Evolutionary conservation across 1,284 basidiomycete species (phyloP).

Genomic region (Marasmius sp.): DNA sequence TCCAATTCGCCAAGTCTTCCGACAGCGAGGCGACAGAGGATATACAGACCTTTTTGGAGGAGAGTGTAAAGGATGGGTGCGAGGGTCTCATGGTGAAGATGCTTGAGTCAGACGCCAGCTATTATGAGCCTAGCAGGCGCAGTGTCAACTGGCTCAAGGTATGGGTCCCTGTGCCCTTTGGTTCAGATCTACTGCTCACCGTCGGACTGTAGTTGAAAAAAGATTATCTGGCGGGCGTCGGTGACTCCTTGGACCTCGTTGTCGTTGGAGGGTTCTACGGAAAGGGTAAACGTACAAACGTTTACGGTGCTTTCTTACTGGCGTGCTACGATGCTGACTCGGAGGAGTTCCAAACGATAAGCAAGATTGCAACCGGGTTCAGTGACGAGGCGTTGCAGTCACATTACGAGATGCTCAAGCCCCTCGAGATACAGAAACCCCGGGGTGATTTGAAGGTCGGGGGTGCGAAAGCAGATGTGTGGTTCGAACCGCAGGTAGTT

Average conservation of each 20-base stretch:
- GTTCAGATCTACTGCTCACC: not conserved
- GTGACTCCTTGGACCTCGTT: conserved; percentile 96
- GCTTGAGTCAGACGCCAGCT: conserved; percentile 88
- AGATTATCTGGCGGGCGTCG: conserved; percentile 95
- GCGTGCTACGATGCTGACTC: conserved; percentile 92
- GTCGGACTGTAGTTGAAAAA: conserved; percentile 78
- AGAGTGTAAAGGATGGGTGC: conserved; percentile 96
- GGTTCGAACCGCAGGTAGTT: conserved; percentile 93
- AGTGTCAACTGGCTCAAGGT: conserved; percentile 99
- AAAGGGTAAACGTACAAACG: conserved; percentile 95
- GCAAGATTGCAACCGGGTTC: conserved; percentile 99
- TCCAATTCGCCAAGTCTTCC: conserved; percentile 89
- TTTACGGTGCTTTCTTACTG: conserved; percentile 94
- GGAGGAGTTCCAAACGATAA: conserved; percentile 93
- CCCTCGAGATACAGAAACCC: conserved; percentile 69
- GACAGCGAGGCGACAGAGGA: conserved; percentile 92
- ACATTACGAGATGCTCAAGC: conserved; percentile 84
- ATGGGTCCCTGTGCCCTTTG: conserved; percentile 10
- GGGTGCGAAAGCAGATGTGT: conserved; percentile 90
- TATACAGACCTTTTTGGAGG: conserved; percentile 93
- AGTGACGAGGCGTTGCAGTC: conserved; percentile 85
- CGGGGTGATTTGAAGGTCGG: conserved; percentile 84
- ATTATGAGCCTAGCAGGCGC: conserved; percentile 92
- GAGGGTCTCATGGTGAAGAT: conserved; percentile 99
- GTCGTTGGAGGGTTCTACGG: conserved; percentile 97